phyloP scores from a whole-genome alignment of 2,329 filamentous ascomycete genomes.

The Thermoascus crustaceus region DNA sequence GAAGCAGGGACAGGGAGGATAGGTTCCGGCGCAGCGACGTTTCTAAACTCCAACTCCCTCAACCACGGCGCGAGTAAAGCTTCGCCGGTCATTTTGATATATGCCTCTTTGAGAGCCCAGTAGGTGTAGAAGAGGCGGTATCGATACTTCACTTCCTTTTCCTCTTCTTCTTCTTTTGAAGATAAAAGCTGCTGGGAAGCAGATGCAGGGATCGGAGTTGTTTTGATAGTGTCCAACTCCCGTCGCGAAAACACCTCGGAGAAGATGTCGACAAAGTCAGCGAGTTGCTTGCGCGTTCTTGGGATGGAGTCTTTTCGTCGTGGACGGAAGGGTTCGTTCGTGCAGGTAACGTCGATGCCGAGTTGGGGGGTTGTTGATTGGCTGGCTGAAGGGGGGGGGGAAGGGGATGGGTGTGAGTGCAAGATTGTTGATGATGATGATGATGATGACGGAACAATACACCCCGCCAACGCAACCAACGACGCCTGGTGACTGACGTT shows the following conservation, averaged over 20 bases:
- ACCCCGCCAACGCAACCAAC: constrained; percentile 51
- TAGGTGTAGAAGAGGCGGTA: constrained; percentile 55
- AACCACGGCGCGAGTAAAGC: constrained; percentile 55
- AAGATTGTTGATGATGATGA: constrained; percentile 1
- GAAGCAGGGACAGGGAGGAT: constrained; percentile 8
- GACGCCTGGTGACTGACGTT: constrained; percentile 59
- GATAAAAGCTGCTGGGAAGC: constrained; percentile 2
- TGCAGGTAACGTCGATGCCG: constrained; percentile 56
- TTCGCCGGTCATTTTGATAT: constrained; percentile 59
- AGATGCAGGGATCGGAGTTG: neutral
- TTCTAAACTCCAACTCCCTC: constrained; percentile 51
- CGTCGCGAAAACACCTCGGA: constrained; percentile 49
- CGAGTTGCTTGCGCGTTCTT: constrained; percentile 42
- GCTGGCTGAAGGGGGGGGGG: too few species aligned
- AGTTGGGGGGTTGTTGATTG: constrained; percentile 31
- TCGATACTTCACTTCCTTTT: constrained; percentile 44
- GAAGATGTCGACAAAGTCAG: constrained; percentile 53
- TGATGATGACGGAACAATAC: constrained; percentile 17
- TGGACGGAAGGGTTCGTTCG: constrained; percentile 45
- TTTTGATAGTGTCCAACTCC: constrained; percentile 50
- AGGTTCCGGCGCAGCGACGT: constrained; percentile 44
- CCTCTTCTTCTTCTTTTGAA: constrained; percentile 27
- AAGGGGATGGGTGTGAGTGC: constrained; percentile 1
- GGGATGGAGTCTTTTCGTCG: constrained; percentile 42
- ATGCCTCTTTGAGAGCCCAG: constrained; percentile 59